These are phyloP conservation scores for Scleroderma citrinum DNA, from an alignment of 768 basidiomycete genomes.

Conservation along the genomic window DNA sequence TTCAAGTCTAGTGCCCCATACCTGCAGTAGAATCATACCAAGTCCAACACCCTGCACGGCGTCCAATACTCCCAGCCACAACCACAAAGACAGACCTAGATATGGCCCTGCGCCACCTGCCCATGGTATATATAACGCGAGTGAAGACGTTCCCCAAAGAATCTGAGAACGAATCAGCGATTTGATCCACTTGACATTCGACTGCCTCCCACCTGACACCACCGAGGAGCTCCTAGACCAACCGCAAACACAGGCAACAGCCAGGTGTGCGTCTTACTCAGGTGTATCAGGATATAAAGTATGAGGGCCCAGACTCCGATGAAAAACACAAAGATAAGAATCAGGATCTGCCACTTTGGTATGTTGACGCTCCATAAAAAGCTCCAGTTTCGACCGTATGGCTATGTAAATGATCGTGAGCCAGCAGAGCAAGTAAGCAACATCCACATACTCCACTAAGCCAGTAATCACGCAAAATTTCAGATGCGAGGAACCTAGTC, in stretches of 20 bases:
- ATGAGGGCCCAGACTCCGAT: conserved; percentile 77
- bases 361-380: conserved; percentile 88
- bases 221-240: conserved; percentile 87
- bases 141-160: conserved; percentile 92
- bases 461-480: conserved; percentile 91
- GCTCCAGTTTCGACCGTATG: conserved; percentile 91
- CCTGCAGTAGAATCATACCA: conserved; percentile 83
- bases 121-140: conserved; percentile 93
- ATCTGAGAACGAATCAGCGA: conserved; percentile 40
- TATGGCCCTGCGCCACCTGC: conserved; percentile 82
- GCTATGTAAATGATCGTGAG: conserved; percentile 36
- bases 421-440: neutral
- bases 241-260: conserved; percentile 92
- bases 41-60: conserved; percentile 93
- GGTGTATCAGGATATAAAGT: conserved; percentile 70
- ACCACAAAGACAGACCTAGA: conserved; percentile 84
- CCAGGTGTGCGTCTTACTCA: conserved; percentile 95
- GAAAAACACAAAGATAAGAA: conserved; percentile 82
- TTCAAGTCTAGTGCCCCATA: conserved; percentile 2
- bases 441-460: conserved; percentile 63
- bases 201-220: conserved; percentile 73
- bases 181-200: neutral
- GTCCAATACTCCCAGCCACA: conserved; percentile 93
- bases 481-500: conserved; percentile 77
- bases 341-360: conserved; percentile 74